Base-by-base conservation (phyloP, 805 yeast species). In the Metschnikowia lochheadii region DNA sequence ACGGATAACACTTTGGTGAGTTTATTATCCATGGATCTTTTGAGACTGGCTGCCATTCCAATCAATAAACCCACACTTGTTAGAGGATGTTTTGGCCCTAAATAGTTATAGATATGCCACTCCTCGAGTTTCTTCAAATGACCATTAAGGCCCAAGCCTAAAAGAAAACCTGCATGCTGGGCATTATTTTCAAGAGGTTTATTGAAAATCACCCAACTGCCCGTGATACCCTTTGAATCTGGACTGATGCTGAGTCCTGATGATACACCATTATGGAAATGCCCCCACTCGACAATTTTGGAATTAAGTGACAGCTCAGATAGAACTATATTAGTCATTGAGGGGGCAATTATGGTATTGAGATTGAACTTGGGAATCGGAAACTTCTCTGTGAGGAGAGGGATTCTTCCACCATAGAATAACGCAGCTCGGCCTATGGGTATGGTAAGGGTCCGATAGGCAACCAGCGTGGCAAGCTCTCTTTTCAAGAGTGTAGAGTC, bases 71-170 rank as follows among this genome's bases (percentile, higher is more conserved):
- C 98, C 34, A 90, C 84, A 64, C 96, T 88, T 0, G 96, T 88
- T 38, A 79, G 79, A 3, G 85, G 80, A 60, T 88, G 89, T 56
- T 94, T 91, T 0, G 96, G 96, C 0, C 96, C 96, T 48, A 94
- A 70, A 57, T 89, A 90, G 62, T 92, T 91, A 65, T 89, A 94
- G 31, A 92, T 87, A 63, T 91, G 97, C 97, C 98, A 94, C 65
- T 94, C 97, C 61, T 92, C 98, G 23, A 94, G 69, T 39, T 77
- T 76, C 50, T 79, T 82, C 59, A 94, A 69, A 63, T 91, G 96
- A 0, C 98, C 98, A 67, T 89, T 89, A 31, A 94, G 70, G 0
- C 99, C 99, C 23, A 94, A 72, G 0, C 97, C 99, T 17, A 89
- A 68, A n/a, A 94, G 67, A 58, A 94, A 90, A 0, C 99, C 99